Evolutionary conservation across 2,329 filamentous ascomycete species (phyloP), one percentile per base, ranked within the genome.

Genomic region (Phaeophleospora eucalypticola): DNA sequence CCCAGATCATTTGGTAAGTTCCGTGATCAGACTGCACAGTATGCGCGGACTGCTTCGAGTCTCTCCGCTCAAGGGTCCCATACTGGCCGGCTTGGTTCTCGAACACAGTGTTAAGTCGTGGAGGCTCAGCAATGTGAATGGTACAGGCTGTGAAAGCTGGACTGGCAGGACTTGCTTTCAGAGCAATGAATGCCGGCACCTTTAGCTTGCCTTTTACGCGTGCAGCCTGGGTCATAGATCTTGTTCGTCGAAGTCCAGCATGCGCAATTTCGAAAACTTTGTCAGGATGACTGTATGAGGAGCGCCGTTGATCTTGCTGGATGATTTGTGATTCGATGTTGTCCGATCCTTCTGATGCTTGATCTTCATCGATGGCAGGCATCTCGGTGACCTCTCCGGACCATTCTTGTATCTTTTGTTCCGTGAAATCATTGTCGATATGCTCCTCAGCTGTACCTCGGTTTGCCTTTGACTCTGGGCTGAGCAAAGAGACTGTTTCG

Each of bases 1-100:
- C 57, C 58, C 54, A 60, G 9, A 58, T 18, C 45, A 60, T 57
- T 41, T 58, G 54, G 29, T 51, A 56, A 12, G 49, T 57, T 14
- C 54, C 54, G n/a, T 52, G 41, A 17, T 47, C 58, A 12, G 54
- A 56, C 24, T 44, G 46, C 4, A 61, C 45, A 4, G 56, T 58
- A n/a, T 60, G 58, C 27, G 54, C 51, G 4, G 57, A 58, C 33
- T 51, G 52, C 15, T 41, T 44, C n/a, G 49, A 27, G 21, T 42
- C 38, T 18, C 18, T 36, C 16, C 14, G 17, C 15, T 17, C 36
- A 21, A 36, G 40, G 2, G 41, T 32, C 33, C 15, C 17, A 10
- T 49, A 48, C 7, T 32, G 43, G 8, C 43, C 41, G 24, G 24
- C 43, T 1, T 48, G 34, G n/a, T 56, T 45, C 32, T 52, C 44